Percentiles rank a stretch among this genome's conserved stretches.
These are phyloP conservation scores for Ambrosiella cleistominuta DNA, from an alignment of 2,329 filamentous ascomycete species.

Conservation along the genomic window DNA sequence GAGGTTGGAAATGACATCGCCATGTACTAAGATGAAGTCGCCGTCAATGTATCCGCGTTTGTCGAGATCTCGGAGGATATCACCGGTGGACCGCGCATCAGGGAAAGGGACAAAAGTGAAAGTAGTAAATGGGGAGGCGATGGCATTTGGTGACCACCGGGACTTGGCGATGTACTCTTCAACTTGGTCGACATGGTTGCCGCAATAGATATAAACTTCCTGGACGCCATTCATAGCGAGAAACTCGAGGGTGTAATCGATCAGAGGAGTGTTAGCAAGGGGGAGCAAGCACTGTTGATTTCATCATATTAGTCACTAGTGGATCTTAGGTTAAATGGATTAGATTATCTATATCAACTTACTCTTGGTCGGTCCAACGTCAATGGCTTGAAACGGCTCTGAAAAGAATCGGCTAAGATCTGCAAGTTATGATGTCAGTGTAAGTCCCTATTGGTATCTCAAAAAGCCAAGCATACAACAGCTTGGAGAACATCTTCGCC, in stretches of 20 bases:
- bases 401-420: slow-evolving; percentile 88
- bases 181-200: slow-evolving; percentile 69
- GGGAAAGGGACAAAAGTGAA: slow-evolving; percentile 72
- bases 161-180: slow-evolving; percentile 74
- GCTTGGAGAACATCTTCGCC: slow-evolving; percentile 41
- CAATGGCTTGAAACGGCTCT: slow-evolving; percentile 79
- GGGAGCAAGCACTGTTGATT: slow-evolving; percentile 64
- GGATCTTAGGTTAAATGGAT: background rate
- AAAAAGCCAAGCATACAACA: slow-evolving; percentile 26
- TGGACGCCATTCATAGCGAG: slow-evolving; percentile 89
- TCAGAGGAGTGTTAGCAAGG: slow-evolving; percentile 80
- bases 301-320: slow-evolving; percentile 12
- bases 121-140: slow-evolving; percentile 50
- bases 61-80: slow-evolving; percentile 88
- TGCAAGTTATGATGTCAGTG: slow-evolving; percentile 21
- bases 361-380: slow-evolving; percentile 78
- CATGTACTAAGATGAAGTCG: slow-evolving; percentile 85
- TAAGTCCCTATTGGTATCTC: slow-evolving; percentile 6
- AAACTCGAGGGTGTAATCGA: slow-evolving; percentile 96
- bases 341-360: slow-evolving; percentile 19
- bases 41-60: slow-evolving; percentile 67
- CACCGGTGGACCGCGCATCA: slow-evolving; percentile 71
- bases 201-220: slow-evolving; percentile 83
- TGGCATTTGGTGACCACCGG: slow-evolving; percentile 44
- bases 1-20: slow-evolving; percentile 81